Base-by-base conservation (phyloP, 2,329 filamentous ascomycete species). In the Myriosclerotinia duriaeana region DNA sequence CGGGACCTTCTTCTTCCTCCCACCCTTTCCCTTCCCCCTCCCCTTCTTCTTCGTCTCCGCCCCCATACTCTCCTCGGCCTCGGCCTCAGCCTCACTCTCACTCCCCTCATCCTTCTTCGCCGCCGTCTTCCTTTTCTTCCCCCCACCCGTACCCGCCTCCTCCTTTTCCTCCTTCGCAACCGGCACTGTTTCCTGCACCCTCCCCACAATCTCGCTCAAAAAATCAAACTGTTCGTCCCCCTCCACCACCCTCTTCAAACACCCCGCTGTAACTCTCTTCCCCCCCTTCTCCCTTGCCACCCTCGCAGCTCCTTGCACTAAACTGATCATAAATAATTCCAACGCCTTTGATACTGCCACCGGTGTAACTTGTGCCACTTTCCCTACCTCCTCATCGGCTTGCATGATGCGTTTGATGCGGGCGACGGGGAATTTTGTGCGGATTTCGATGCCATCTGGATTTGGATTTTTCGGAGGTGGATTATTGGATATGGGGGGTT, bases 341-440 rank as follows among this genome's bases (percentile, higher is more conserved):
- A 99, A 84, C 20, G 95, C 95, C 81, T 97, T 97, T 72, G 92
- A 87, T 54, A 98, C 94, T 36, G 94, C 95, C 66, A 97, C 96
- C 20, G 94, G 94, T 0, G 95, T 97, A 69, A 98, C 95, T 79
- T 99, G 95, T 5, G 95, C 93, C 12, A 99, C 95, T 80, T 99
- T 99, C 69, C 95, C 95, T 0, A 99, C 93, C 77, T 99, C 95
- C 76, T 99, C 95, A 76, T 99, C 95, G 14, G 94, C 94, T 80
- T 99, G 95, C 95, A 99, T 98, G 75, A 99, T 98, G 62, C 95
- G 88, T 83, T 99, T 99, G 82, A 99, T 99, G 69, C 95, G 86
- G 17, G 95, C 95, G 42, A 96, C 96, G 1, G 95, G 95, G 75
- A 99, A 99, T 75, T 97, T 97, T 44, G 94, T 98, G 78, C 87